phyloP scores from a whole-genome alignment of 2,329 filamentous ascomycete genomes.

The Neofusicoccum sp. region DNA sequence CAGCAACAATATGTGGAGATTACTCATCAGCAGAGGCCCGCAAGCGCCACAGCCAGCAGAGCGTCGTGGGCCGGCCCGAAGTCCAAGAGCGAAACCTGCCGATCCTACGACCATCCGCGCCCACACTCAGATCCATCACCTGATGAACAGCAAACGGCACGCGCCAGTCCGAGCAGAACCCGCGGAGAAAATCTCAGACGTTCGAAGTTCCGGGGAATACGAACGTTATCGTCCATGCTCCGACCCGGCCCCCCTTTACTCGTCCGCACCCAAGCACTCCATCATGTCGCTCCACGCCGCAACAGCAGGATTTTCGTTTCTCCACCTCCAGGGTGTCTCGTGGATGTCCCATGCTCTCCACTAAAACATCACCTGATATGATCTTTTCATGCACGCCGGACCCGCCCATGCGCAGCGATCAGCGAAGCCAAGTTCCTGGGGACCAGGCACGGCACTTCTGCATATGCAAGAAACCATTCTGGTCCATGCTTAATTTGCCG shows the following conservation, averaged over 20 bases:
- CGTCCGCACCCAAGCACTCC: neutral
- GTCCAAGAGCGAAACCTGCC: neutral
- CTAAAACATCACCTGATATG: constrained; percentile 6
- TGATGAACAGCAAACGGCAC: neutral
- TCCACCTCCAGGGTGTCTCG: neutral
- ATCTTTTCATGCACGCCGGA: neutral
- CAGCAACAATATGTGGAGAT: neutral
- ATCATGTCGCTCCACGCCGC: neutral
- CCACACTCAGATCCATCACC: constrained; percentile 3
- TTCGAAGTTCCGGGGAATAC: constrained; percentile 2
- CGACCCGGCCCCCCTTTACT: neutral
- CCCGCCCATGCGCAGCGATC: neutral
- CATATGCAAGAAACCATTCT: constrained; percentile 2
- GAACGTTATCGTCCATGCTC: neutral
- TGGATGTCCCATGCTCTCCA: neutral
- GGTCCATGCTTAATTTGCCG: neutral
- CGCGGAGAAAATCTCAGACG: constrained; percentile 1
- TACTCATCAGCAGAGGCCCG: neutral
- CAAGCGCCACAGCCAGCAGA: neutral
- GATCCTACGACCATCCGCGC: neutral
- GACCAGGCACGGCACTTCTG: neutral
- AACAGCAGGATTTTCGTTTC: neutral
- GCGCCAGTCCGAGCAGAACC: neutral
- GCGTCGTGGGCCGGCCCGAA: neutral
- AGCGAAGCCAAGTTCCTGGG: neutral